These are phyloP conservation scores for Colletotrichum trifolii DNA, from an alignment of 2,329 filamentous ascomycete genomes.

Conservation along the genomic window DNA sequence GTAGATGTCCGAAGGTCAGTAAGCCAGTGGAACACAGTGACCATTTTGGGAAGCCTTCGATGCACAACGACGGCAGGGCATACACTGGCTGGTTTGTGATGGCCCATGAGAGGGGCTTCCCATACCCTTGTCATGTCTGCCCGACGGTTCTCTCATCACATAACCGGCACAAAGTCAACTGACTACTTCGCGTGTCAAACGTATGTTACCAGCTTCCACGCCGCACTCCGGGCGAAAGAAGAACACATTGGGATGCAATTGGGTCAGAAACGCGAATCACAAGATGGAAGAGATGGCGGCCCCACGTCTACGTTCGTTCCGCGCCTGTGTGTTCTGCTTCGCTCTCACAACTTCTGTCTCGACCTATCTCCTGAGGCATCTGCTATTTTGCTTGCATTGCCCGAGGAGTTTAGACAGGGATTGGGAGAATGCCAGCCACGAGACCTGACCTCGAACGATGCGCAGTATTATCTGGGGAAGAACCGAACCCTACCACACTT, in stretches of 20 bases:
- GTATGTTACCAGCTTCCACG: slow-evolving; percentile 5
- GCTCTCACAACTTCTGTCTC: slow-evolving; percentile 26
- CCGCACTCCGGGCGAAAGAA: slow-evolving; percentile 8
- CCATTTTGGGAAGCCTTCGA: background rate
- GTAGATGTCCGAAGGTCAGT: background rate
- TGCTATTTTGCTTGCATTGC: slow-evolving; percentile 8
- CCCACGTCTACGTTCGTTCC: slow-evolving; percentile 16
- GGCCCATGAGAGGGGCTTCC: background rate
- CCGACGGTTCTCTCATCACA: background rate
- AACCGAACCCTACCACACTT: slow-evolving; percentile 26
- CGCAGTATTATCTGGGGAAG: slow-evolving; percentile 7
- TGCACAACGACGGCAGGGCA: background rate
- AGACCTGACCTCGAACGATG: slow-evolving; percentile 15
- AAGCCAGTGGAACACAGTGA: background rate
- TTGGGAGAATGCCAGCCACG: slow-evolving; percentile 1
- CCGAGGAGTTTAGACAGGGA: slow-evolving; percentile 20
- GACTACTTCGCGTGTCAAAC: slow-evolving; percentile 4
- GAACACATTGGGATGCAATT: slow-evolving; percentile 1
- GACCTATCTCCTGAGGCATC: slow-evolving; percentile 19
- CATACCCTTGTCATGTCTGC: background rate
- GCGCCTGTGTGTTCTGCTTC: slow-evolving; percentile 14
- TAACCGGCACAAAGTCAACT: slow-evolving; percentile 22
- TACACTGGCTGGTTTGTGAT: background rate
- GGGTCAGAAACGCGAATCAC: slow-evolving; percentile 23
- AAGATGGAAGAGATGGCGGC: background rate